Base-by-base conservation (phyloP, 2,329 filamentous ascomycete species). In the Paecilomyces dactylethromorphus region DNA sequence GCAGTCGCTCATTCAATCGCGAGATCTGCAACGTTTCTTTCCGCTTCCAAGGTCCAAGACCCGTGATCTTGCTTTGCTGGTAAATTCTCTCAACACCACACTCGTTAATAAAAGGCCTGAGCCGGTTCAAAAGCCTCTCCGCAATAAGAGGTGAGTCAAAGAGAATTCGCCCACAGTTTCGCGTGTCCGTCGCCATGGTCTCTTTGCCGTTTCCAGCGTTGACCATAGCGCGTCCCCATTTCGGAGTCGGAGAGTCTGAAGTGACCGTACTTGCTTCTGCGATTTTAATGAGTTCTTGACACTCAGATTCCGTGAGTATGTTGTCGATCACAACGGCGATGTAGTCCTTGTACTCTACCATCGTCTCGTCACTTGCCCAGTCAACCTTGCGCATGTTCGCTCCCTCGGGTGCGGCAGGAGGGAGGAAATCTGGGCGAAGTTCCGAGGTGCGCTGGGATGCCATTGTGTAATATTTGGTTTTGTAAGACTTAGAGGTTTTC, bases 101-200 rank as follows among this genome's bases (percentile, higher is more conserved):
- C 15, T 81, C 77, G 0, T 74, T 75, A 11, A 85, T 64, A 22
- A 75, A 73, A 4, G 74, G 74, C 59, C 74, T 69, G 13, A 84
- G 70, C 10, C 90, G 81, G 49, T 75, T 77, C 81, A 88, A 87
- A 0, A 94, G 66, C 22, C 84, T 82, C 24, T 83, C 79, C 0
- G 84, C 86, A 1, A 93, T 64, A 1, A 83, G 82, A 54, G 80
- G 77, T 13, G 82, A 74, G 67, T 94, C 89, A 83, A 86, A 90
- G 64, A 94, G 87, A 63, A 93, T 90, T 2, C 90, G 82, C n/a
- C 87, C 87, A 66, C 87, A 87, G 61, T 89, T 87, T 15, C 90
- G 81, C 54, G 84, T 84, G 8, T 84, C 80, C 1, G 81, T 77
- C 3, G 80, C 74, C 50, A 86, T 71, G 2, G 78, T 72, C 72